Evolutionary conservation across 2,329 filamentous ascomycete genomes (phyloP).

Genomic region (Apiospora sp.): DNA sequence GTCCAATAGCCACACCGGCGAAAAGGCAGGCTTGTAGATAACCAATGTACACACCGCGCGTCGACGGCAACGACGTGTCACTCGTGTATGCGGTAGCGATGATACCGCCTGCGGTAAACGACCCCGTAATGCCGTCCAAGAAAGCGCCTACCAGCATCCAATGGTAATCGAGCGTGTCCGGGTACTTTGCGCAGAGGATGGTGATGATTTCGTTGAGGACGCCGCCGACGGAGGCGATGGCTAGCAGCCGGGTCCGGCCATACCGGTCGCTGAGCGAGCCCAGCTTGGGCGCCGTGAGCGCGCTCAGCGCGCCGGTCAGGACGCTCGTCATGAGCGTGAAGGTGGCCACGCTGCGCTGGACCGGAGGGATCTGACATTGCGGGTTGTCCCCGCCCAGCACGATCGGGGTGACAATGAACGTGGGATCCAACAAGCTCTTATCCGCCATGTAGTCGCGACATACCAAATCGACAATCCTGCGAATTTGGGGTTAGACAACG

Average conservation of each 20-base stretch:
- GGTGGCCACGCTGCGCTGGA: constrained; percentile 78
- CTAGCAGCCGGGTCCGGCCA: constrained; percentile 79
- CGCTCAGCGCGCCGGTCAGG: constrained; percentile 78
- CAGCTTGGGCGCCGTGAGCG: constrained; percentile 81
- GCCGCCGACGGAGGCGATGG: constrained; percentile 77
- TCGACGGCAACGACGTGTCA: constrained; percentile 84
- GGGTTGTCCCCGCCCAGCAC: constrained; percentile 74
- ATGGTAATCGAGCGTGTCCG: constrained; percentile 76
- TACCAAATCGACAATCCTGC: constrained; percentile 77
- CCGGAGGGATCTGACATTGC: constrained; percentile 81
- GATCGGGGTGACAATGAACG: constrained; percentile 68
- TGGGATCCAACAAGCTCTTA: constrained; percentile 63
- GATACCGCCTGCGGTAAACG: constrained; percentile 82
- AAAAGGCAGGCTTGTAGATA: constrained; percentile 92
- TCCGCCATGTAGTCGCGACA: constrained; percentile 85
- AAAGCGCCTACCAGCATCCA: constrained; percentile 80
- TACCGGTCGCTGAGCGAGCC: constrained; percentile 88
- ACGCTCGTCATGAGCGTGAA: constrained; percentile 82
- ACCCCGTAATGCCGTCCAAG: constrained; percentile 85
- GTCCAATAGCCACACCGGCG: constrained; percentile 86
- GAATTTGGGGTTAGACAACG: constrained; percentile 17
- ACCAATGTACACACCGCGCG: constrained; percentile 83
- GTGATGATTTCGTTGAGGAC: constrained; percentile 78
- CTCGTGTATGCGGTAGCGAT: constrained; percentile 86
- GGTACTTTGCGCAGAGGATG: constrained; percentile 78